Evolutionary conservation across 2,329 filamentous ascomycete species (phyloP).

Genomic region (Passalora sequoiae): DNA sequence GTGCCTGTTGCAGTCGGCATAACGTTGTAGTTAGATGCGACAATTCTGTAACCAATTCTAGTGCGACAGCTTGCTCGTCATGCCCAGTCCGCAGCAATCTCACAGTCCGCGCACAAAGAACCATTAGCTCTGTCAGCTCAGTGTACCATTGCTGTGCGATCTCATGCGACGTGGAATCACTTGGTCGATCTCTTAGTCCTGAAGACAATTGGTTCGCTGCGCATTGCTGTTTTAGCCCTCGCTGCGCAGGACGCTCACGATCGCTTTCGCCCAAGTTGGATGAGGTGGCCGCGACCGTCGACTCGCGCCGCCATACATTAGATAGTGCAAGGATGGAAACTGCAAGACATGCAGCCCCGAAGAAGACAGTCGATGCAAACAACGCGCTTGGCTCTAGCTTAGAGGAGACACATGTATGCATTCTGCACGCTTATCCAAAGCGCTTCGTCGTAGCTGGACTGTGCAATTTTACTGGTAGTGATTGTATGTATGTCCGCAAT

Average conservation of each 20-base stretch:
- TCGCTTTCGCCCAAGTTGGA: too few species aligned
- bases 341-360: not conserved
- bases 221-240: not conserved
- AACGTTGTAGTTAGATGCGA: constrained; percentile 18
- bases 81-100: constrained; percentile 9
- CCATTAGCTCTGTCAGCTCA: constrained; percentile 13
- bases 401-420: too few species aligned
- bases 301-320: not conserved
- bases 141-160: too few species aligned
- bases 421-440: too few species aligned
- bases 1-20: constrained; percentile 22
- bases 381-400: too few species aligned
- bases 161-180: too few species aligned
- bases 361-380: not conserved
- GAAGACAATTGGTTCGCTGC: not conserved
- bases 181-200: not conserved
- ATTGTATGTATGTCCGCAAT: too few species aligned
- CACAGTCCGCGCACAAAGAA: constrained; percentile 12
- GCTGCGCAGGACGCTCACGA: too few species aligned
- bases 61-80: not conserved
- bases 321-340: not conserved
- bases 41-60: constrained; percentile 18
- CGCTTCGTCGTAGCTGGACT: too few species aligned
- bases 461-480: too few species aligned
- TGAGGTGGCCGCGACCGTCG: too few species aligned